Evolutionary conservation across 1,284 basidiomycete species (phyloP), one percentile per base, ranked within the genome.

Genomic region (Trametes hirsuta): DNA sequence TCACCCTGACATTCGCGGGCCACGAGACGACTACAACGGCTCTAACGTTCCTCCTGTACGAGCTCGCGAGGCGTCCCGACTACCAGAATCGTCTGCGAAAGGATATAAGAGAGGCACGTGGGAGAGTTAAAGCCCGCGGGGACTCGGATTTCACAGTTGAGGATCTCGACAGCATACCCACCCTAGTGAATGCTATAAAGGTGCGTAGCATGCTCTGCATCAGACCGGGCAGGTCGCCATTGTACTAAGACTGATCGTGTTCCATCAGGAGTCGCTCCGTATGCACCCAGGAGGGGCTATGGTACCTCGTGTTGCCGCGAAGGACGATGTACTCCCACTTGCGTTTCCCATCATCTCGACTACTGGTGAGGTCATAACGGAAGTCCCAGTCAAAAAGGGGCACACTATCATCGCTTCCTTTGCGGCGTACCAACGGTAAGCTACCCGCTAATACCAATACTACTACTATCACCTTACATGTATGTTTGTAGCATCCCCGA

Each of bases 251-350:
- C 8, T 30, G 30, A 30, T 8, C 30, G 8, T 8, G 4, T 8
- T 30, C 30, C 4, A 4, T 30, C 30, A 77, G 74, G 80, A 82
- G 64, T 67, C 73, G 0, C 70, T 81, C n/a, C 72, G 81, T 1
- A 65, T 75, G 50, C 74, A 78, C 54, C 72, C 79, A 0, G 72
- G 76, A 5, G 72, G 72, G 6, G 60, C 68, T 8, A 50, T 69
- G 18, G 70, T 76, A 6, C 57, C 66, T 11, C 71, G 77, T 15
- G 58, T 67, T 2, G 74, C 80, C 0, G 55, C 55, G 0, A 60
- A 69, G 42, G 76, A 74, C 70, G 73, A 75, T 61, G 63, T 77
- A n/a, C 70, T 82, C 18, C 80, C 79, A 0, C 72, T 81, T 3
- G 67, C 69, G 0, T 59, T 66, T n/a, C 75, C 78, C 0, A 69